Evolutionary conservation across 345 rosid species (phyloP), one percentile per base, ranked within the genome.

Genomic region (Iberis pinnata): DNA sequence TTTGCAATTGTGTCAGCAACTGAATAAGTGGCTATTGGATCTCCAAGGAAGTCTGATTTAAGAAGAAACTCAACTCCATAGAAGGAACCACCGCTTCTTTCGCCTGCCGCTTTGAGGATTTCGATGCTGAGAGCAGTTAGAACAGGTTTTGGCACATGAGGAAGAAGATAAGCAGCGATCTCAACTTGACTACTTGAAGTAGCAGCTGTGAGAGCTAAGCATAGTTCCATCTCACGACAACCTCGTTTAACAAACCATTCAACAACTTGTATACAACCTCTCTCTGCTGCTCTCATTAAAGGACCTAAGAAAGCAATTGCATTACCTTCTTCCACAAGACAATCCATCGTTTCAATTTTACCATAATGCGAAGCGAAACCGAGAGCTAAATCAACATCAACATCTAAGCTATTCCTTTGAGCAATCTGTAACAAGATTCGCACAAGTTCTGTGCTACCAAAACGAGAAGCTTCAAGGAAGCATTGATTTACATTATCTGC

Each of bases 391-490:
- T 87, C 96, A 2, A 87, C 96, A 76, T 92, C 98, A 55, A 92
- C 87, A 24, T 92, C 98, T 76, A 92, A 73, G 78, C 98, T 92
- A 78, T 92, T 87, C 78, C 93, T 75, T 67, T 84, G 92, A 56
- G 98, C 93, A 69, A 92, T 87, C 98, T 90, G 90, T 68, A 90
- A 70, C 55, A 90, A 69, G 48, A 90, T 84, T 58, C 96, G 88
- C 44, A 90, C 98, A 43, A 90, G 96, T 74, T 90, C 98, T 56
- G 96, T 90, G 73, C 98, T 87, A 6, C 98, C 98, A 51, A 92
- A 92, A 39, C 96, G 89, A 46, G 98, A 92, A 70, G 98, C 98
- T 73, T 92, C 98, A 55, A 88, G 96, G 60, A 92, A 92, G 68
- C 96, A 87, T 73, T 87, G 96, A 18, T 88, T 84, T 12, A 92